Base-by-base conservation (phyloP, 163 green algal species). In the Chloromonas sp. region DNA sequence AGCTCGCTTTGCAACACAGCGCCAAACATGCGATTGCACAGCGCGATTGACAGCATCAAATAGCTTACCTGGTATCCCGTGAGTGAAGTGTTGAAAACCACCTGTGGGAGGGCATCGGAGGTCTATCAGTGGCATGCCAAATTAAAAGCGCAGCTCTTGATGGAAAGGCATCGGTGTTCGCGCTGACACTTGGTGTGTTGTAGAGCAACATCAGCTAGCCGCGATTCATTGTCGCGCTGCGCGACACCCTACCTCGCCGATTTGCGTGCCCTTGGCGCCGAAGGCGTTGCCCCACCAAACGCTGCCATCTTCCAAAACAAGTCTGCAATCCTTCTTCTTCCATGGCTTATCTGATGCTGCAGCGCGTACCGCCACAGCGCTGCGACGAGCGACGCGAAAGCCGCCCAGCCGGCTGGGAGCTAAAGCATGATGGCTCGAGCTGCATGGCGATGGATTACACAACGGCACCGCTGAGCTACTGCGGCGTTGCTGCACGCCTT, bases 61-160 rank as follows among this genome's bases (percentile, higher is more conserved):
- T 74, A 2, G 36, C 81, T 13, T 57, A 84, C 81, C 81, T 84
- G 81, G 81, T 84, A 84, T 1, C 95, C 95, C 2, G 94, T 97
- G 59, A 99, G 89, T 0, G 95, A 98, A 1, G 97, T 99, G 92
- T 99, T 99, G 94, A 99, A 99, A n/a, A 99, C 97, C 1, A 98
- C 95, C 91, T 99, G 86, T 14, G 71, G 79, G 36, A 36, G 36
- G 36, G 36, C 36, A 36, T 36, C 36, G 36, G 36, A 36, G 36
- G 36, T 36, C 36, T 36, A 36, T 36, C 36, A 36, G 36, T 36
- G 36, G 36, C 36, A 36, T 36, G 36, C 36, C 36, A 36, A 36
- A 36, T 36, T 36, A 36, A 36, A 36, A 36, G 36, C 36, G 36
- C 36, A 36, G 36, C 36, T 36, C 36, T 36, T 36, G 36, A 36